Base-by-base conservation (phyloP, 2,329 filamentous ascomycete species). In the Nothomitra cinnamomea region DNA sequence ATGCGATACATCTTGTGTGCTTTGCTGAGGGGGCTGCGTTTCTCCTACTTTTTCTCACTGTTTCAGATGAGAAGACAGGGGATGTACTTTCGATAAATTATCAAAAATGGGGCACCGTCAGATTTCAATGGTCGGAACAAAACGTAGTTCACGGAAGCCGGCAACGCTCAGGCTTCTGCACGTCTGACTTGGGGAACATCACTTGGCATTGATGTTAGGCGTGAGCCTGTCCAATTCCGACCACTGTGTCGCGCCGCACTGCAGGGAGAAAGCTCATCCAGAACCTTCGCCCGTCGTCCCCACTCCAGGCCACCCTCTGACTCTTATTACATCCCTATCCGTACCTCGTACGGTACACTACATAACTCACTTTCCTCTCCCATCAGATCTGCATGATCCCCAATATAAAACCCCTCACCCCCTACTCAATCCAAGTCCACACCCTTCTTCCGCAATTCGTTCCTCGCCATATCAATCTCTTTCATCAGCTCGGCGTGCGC, bases 401-500 rank as follows among this genome's bases (percentile, higher is more conserved):
- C 19, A 45, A 19, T 21, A 45, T 45, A 45, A 45, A 45, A 17
- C 17, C 42, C 12, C 42, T 21, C 22, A 35, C 6, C 45, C 45
- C 45, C 2, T 15, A n/a, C 21, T 71, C 73, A 82, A 73, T 94
- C 84, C 56, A 90, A 82, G 60, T 84, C 80, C 41, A 94, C 85
- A 7, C 87, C 87, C 66, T 83, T 78, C 56, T 73, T 73, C 64
- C 78, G 78, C 66, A 94, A 70, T 61, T 94, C 87, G 57, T 70
- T 71, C 72, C 84, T 83, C 58, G 87, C 87, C 67, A 81, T 61
- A 58, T 87, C 77, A 64, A 94, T 92, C 71, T 96, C 85, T 61
- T 72, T 74, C 76, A 92, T 87, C 61, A 98, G 73, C 70, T 95
- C 89, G 66, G 82, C 79, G 70, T 96, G 85, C 52, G 92, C 92